These are phyloP conservation scores for Aspergillus sojae DNA, from an alignment of 2,329 filamentous ascomycete species.

Conservation along the genomic window DNA sequence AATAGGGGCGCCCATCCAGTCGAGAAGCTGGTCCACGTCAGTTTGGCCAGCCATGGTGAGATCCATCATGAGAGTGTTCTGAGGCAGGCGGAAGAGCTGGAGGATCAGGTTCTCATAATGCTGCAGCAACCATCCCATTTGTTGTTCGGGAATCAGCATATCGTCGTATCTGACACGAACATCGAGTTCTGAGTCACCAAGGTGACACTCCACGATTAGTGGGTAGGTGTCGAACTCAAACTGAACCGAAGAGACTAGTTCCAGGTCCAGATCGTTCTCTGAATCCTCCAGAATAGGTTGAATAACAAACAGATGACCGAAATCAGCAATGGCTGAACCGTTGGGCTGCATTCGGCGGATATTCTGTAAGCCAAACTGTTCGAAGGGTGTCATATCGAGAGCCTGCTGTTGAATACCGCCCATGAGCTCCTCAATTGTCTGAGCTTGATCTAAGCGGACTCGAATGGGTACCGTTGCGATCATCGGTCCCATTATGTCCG, in stretches of 20 bases:
- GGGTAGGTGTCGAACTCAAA: neutral
- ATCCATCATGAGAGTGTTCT: neutral
- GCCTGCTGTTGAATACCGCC: neutral
- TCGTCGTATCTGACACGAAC: neutral
- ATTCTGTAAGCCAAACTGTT: conserved; percentile 2
- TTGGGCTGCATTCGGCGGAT: neutral
- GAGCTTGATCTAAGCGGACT: neutral
- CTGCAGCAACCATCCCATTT: neutral
- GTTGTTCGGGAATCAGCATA: neutral
- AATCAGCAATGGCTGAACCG: neutral
- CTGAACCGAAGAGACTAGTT: neutral
- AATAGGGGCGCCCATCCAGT: neutral
- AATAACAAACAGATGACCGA: neutral
- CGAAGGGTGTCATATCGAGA: conserved; percentile 2
- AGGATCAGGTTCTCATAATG: neutral
- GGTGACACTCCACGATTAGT: neutral
- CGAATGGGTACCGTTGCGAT: conserved; percentile 41
- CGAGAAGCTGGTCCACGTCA: neutral
- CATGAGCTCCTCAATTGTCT: neutral
- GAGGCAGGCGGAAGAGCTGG: neutral
- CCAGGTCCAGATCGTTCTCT: neutral
- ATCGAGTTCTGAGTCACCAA: neutral
- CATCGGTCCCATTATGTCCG: conserved; percentile 43
- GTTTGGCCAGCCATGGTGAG: neutral
- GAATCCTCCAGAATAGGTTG: neutral